Evolutionary conservation across 495 filamentous ascomycete genomes (phyloP), one percentile per base, ranked within the genome.

Genomic region (Penicillium soppii): DNA sequence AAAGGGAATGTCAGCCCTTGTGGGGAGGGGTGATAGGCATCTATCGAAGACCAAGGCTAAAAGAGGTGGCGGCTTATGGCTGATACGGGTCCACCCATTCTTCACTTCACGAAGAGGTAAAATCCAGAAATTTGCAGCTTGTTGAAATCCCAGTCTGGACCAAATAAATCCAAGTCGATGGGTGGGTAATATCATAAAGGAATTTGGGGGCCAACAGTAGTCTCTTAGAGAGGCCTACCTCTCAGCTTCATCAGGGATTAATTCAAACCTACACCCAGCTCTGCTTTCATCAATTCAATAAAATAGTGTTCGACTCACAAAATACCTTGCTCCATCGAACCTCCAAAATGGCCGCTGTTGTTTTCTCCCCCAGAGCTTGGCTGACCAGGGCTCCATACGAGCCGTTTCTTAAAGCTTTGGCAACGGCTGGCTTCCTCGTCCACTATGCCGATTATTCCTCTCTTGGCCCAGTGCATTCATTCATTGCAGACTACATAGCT

Each of bases 361-460:
- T 65, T 19, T 47, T 71, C 16, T 41, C 70, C 27, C 62, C 66
- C 20, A 62, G 68, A 7, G 62, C 65, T 15, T 72, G 62, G 65
- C 23, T 63, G 41, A 58, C 57, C 16, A 52, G 33, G 30, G 33
- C 21, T 17, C 58, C 54, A 26, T 66, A 57, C 39, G 49, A 50
- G 20, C 62, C 55, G 19, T 72, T 58, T 33, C 54, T 58, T 2
- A 13, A 50, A 8, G 41, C 45, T 7, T 32, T 68, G 29, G 49
- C 47, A 25, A 21, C 35, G 6, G 47, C 40, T 12, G 65, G 67
- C 9, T 64, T 51, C 19, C 50, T 25, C n/a, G 53, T 43, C 32
- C 53, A 26, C 44, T 56, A 47, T 17, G 52, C 47, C n/a, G 54
- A 15, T 6, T 61, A 57, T 47, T 62, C 51, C 9, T 70, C 65